Percentiles rank a stretch among this genome's conserved stretches.
Conservation (phyloP, 345 rosid genomes). For the Cardamine chenopodiifolia region DNA sequence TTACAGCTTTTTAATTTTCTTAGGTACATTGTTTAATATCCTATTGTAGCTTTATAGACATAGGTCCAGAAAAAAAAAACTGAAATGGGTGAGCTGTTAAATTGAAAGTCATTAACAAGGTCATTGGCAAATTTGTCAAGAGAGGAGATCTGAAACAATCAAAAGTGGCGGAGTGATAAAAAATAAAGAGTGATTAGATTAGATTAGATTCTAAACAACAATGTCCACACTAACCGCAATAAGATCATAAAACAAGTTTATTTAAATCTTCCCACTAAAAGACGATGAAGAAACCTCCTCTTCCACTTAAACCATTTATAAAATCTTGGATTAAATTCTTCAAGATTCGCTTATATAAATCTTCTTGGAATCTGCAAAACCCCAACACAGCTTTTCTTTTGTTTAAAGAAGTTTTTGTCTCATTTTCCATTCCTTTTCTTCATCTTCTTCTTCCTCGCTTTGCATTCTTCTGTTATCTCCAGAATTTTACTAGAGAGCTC, state of each 20-base stretch:
- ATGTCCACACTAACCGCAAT: conserved; percentile 29
- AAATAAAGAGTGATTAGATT: conserved; percentile 2
- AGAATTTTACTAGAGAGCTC: conserved; percentile 38
- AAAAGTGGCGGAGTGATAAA: conserved; percentile 9
- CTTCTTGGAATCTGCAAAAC: conserved; percentile 27
- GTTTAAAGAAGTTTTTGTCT: conserved; percentile 26
- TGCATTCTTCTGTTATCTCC: conserved; percentile 33
- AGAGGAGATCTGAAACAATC: not conserved
- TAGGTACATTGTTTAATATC: not conserved
- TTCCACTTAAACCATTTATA: conserved; percentile 24
- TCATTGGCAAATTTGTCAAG: not conserved
- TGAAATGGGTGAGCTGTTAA: not conserved
- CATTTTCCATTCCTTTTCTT: conserved; percentile 27
- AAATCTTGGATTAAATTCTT: conserved; percentile 16
- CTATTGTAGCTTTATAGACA: not conserved
- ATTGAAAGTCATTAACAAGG: not conserved
- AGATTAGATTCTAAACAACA: conserved; percentile 16
- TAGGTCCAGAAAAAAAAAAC: not conserved
- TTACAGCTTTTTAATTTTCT: not conserved
- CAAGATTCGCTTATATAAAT: conserved; percentile 1
- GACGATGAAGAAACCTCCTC: conserved; percentile 43
- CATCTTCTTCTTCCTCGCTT: conserved; percentile 37
- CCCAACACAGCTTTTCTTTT: conserved; percentile 5
- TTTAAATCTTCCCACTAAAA: conserved; percentile 30
- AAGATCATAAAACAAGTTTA: conserved; percentile 33